Conservation (phyloP, 805 yeast genomes). For the Candida ponderosae region DNA sequence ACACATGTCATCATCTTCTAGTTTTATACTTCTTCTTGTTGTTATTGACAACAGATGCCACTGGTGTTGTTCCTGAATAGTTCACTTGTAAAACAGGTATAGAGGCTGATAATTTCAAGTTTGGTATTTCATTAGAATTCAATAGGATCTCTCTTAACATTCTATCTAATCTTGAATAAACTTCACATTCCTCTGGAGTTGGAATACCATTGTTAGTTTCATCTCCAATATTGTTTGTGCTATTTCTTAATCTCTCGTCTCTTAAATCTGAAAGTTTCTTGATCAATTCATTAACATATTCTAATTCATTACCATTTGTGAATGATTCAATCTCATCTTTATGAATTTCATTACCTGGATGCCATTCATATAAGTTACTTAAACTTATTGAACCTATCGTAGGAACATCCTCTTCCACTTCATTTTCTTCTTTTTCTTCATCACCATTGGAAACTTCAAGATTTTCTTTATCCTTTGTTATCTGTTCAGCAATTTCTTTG, state of each 20-base stretch:
- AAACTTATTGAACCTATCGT: slow-evolving; percentile 20
- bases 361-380: slow-evolving; percentile 42
- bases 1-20: slow-evolving; percentile 6
- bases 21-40: slow-evolving; percentile 16
- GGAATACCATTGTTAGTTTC: slow-evolving; percentile 35
- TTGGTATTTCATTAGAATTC: slow-evolving; percentile 24
- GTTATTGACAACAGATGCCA: slow-evolving; percentile 26
- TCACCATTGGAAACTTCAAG: background rate
- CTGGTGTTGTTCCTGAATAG: slow-evolving; percentile 76
- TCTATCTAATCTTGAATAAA: slow-evolving; percentile 36
- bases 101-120: slow-evolving; percentile 24
- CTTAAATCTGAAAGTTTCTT: slow-evolving; percentile 44
- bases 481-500: slow-evolving; percentile 5
- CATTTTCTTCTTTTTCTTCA: slow-evolving; percentile 1
- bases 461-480: background rate
- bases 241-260: slow-evolving; percentile 30
- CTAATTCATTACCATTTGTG: slow-evolving; percentile 30
- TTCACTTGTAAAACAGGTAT: slow-evolving; percentile 69
- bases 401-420: slow-evolving; percentile 5
- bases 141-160: slow-evolving; percentile 36
- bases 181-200: slow-evolving; percentile 29
- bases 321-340: slow-evolving; percentile 46
- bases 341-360: slow-evolving; percentile 37
- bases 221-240: too few species aligned
- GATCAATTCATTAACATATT: slow-evolving; percentile 36